These are phyloP conservation scores for Parascedosporium putredinis DNA, from an alignment of 2,329 filamentous ascomycete species.

Conservation along the genomic window DNA sequence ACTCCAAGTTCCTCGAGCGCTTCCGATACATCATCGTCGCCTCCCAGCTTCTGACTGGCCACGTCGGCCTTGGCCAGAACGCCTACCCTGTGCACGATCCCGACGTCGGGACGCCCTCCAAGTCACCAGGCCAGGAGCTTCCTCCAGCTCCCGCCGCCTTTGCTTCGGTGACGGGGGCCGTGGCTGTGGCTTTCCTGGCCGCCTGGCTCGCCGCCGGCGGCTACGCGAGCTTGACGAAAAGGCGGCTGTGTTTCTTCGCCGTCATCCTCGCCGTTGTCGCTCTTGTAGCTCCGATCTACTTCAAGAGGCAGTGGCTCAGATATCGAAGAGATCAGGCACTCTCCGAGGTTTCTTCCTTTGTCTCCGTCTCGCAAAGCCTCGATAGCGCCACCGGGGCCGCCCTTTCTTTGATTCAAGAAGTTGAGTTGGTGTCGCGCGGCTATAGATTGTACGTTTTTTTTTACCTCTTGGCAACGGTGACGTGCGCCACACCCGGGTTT, in stretches of 20 bases:
- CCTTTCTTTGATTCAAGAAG: slow-evolving; percentile 78
- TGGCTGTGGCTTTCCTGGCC: slow-evolving; percentile 59
- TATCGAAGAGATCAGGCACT: slow-evolving; percentile 68
- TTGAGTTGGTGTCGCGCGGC: slow-evolving; percentile 87
- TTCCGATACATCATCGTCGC: slow-evolving; percentile 91
- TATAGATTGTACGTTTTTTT: slow-evolving; percentile 75
- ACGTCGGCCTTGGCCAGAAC: slow-evolving; percentile 36
- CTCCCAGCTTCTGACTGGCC: slow-evolving; percentile 73
- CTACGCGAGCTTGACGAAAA: slow-evolving; percentile 36
- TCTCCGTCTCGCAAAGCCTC: slow-evolving; percentile 67
- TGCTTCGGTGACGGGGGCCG: slow-evolving; percentile 52
- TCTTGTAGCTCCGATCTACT: slow-evolving; percentile 53
- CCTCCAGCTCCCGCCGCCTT: slow-evolving; percentile 30
- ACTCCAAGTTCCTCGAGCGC: slow-evolving; percentile 77
- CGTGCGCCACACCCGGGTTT: too few species aligned
- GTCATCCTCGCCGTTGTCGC: slow-evolving; percentile 44
- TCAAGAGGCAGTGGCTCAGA: slow-evolving; percentile 71
- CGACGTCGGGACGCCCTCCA: neutral
- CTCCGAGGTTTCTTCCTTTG: slow-evolving; percentile 55
- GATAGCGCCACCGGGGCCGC: slow-evolving; percentile 68
- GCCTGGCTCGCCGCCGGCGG: slow-evolving; percentile 55
- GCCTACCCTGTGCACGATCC: slow-evolving; percentile 6
- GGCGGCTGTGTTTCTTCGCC: slow-evolving; percentile 38
- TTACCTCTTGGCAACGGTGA: neutral
- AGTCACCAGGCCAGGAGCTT: slow-evolving; percentile 14